Evolutionary conservation across 2,329 filamentous ascomycete genomes (phyloP), one percentile per base, ranked within the genome.

Genomic region (Raffaelea arxii): DNA sequence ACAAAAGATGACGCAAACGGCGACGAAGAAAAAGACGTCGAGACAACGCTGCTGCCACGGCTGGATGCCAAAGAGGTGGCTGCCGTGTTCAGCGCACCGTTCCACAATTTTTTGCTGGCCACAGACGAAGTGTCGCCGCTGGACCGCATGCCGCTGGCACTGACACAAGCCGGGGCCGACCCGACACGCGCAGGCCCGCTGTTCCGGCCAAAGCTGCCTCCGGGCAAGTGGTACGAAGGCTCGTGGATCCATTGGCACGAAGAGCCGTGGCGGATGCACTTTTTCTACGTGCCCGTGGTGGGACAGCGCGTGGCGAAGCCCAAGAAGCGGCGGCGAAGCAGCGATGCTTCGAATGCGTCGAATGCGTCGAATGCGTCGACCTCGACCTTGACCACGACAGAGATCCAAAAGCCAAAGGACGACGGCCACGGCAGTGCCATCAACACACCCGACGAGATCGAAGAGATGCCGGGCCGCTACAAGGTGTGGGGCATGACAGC

Each of bases 401-500:
- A 9, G 9, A 14, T 54, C 53, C 16, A 48, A 58, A 14, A 54
- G 53, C 3, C 54, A 56, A n/a, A 56, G 53, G 24, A 48, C 49
- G 19, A 36, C 32, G 14, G 16, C 7, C 7, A 18, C 14, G 32
- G 7, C 19, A 56, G 55, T 30, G 53, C 60, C 50, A 55, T 50
- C 49, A 32, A 9, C 10, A 10, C 27, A 16, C 41, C 60, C 19
- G 43, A 51, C 37, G 50, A 55, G 22, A 49, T 49, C 23, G 50
- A 51, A 24, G 53, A 52, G 35, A 53, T 65, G 11, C 59, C 64
- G 4, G 69, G 69, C 3, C 71, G 84, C 32, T 95, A 92, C 65
- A 81, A 85, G 55, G 89, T 97, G 4, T 96, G 90, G 77, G 91
- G 91, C 16, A 91, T 97, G 87, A 97, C 91, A 45, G 91, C 88